Evolutionary conservation across 1,284 basidiomycete genomes (phyloP).

Genomic region (Apiotrichum akiyoshidainum): DNA sequence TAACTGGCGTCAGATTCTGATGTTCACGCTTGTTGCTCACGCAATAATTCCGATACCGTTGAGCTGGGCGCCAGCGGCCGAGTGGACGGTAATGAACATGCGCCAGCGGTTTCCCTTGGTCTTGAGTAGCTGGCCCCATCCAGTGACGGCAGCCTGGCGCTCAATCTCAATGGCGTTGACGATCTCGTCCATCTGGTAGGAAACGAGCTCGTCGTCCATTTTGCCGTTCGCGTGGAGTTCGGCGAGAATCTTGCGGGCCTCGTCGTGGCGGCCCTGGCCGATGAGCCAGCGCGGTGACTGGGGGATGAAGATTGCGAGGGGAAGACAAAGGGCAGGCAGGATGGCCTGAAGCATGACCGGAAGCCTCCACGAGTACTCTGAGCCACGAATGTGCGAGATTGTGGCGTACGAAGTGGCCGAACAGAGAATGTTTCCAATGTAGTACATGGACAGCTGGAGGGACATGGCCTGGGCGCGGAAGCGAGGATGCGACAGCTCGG

Average conservation of each 20-base stretch:
- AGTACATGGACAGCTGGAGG: constrained; percentile 12
- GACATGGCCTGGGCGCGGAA: constrained; percentile 15
- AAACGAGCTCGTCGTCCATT: constrained; percentile 39
- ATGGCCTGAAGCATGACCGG: constrained; percentile 56
- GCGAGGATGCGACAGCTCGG: constrained; percentile 10
- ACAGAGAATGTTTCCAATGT: constrained; percentile 9
- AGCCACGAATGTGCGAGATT: background rate
- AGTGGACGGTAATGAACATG: constrained; percentile 10
- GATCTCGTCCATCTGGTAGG: constrained; percentile 22
- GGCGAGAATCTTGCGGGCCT: constrained; percentile 34
- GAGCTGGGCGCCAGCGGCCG: constrained; percentile 10
- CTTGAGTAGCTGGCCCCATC: constrained; percentile 3
- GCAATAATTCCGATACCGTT: constrained; percentile 13
- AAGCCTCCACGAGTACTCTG: too few relatives aligned
- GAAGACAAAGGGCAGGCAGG: constrained; percentile 61
- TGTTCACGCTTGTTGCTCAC: background rate
- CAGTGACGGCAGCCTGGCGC: constrained; percentile 40
- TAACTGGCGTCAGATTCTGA: constrained; percentile 41
- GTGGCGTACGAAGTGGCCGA: constrained; percentile 5
- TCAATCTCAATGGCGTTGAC: background rate
- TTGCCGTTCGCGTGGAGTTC: constrained; percentile 33
- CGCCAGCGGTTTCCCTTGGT: constrained; percentile 15
- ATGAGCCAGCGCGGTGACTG: constrained; percentile 68
- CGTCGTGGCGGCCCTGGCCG: constrained; percentile 42
- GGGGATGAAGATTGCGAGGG: constrained; percentile 59